A percentile compares a stretch with the other conserved stretches of the same genome.
These are phyloP conservation scores for Alternaria consortialis DNA, from an alignment of 2,329 filamentous ascomycete genomes.

Conservation along the genomic window DNA sequence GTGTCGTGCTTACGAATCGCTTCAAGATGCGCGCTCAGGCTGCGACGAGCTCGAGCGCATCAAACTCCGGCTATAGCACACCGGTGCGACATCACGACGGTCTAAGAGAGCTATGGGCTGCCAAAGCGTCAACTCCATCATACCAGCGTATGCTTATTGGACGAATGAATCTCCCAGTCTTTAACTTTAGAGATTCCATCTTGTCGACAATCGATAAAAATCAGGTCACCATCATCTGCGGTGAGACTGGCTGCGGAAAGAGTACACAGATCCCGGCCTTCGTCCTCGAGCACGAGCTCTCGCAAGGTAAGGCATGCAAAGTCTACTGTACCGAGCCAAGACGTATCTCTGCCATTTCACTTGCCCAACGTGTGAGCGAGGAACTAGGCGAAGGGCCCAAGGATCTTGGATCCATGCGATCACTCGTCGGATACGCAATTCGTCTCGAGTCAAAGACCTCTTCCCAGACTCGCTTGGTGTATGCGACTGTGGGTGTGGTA, in stretches of 20 bases:
- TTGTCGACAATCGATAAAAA: conserved; percentile 78
- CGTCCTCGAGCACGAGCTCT: conserved; percentile 87
- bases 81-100: conserved; percentile 48
- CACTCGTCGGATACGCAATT: conserved; percentile 93
- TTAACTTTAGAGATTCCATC: conserved; percentile 81
- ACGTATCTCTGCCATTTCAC: conserved; percentile 93
- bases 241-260: conserved; percentile 96
- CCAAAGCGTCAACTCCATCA: conserved; percentile 59
- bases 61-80: conserved; percentile 44
- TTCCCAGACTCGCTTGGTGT: conserved; percentile 83
- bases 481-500: conserved; percentile 90
- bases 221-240: conserved; percentile 91
- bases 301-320: conserved; percentile 82
- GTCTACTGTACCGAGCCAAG: conserved; percentile 96
- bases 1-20: conserved; percentile 75
- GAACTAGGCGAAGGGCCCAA: conserved; percentile 86
- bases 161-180: conserved; percentile 88
- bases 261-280: conserved; percentile 97
- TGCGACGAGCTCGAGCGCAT: conserved; percentile 33
- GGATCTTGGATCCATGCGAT: conserved; percentile 82
- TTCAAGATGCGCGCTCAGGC: conserved; percentile 64
- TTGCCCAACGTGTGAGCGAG: conserved; percentile 91
- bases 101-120: conserved; percentile 61
- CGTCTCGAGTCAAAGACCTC: conserved; percentile 88
- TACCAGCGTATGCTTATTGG: conserved; percentile 83